Percentiles rank a stretch among this genome's conserved stretches.
Evolutionary conservation across 768 basidiomycete genomes (phyloP).

Genomic region (Pisolithus microcarpus): DNA sequence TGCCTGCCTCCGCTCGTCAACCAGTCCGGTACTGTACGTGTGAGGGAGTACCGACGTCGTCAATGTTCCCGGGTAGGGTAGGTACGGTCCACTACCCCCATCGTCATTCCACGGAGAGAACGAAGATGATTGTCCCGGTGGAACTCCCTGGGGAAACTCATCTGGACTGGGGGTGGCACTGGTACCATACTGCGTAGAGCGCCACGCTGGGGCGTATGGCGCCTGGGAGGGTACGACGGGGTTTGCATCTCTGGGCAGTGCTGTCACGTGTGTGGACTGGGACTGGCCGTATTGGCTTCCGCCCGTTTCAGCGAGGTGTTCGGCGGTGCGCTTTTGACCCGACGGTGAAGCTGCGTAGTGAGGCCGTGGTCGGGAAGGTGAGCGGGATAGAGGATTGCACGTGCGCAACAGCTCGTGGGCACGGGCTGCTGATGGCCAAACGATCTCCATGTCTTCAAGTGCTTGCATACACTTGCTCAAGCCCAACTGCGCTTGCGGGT

Average conservation of each 20-base stretch:
- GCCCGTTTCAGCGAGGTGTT: constrained; percentile 39
- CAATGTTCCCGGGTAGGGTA: constrained; percentile 39
- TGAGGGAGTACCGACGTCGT: constrained; percentile 72
- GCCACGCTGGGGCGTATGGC: constrained; percentile 25
- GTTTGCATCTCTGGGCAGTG: neutral
- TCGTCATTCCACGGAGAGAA: constrained; percentile 42
- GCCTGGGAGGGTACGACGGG: constrained; percentile 7
- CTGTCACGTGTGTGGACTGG: constrained; percentile 8
- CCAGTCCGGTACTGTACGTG: constrained; percentile 66
- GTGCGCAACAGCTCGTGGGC: constrained; percentile 56
- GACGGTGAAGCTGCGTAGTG: constrained; percentile 1
- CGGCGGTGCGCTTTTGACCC: constrained; percentile 44
- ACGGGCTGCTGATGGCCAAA: constrained; percentile 74
- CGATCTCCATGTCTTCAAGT: constrained; percentile 54
- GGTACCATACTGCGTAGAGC: constrained; percentile 18
- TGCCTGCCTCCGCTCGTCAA: constrained; percentile 39
- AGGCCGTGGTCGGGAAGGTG: neutral
- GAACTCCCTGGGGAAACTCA: constrained; percentile 5
- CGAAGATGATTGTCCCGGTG: constrained; percentile 20
- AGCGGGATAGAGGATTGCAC: neutral
- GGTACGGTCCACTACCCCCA: constrained; percentile 21
- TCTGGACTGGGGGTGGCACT: neutral
- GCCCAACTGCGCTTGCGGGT: constrained; percentile 63
- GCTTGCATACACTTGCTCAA: constrained; percentile 61
- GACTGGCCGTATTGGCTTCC: constrained; percentile 19